Conservation (phyloP, 2,329 filamentous ascomycete species). For the Diaporthe citri region DNA sequence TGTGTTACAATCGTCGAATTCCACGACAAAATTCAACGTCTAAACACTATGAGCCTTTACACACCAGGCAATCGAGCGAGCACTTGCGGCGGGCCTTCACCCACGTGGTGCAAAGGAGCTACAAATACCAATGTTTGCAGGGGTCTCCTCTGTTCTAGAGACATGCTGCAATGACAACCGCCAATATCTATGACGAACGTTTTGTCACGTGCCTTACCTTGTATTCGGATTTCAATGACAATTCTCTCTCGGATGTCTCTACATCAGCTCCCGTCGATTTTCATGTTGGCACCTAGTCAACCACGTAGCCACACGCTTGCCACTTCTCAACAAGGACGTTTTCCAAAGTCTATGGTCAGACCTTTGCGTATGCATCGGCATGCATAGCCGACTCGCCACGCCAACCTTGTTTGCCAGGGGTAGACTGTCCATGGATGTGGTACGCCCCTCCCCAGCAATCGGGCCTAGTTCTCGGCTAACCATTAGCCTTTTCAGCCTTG, state of each 20-base stretch:
- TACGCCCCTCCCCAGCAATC: background rate
- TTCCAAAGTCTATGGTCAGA: background rate
- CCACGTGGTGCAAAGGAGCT: background rate
- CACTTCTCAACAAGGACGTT: background rate
- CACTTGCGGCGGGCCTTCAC: background rate
- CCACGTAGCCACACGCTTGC: background rate
- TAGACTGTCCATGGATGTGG: background rate
- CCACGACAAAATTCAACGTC: too few species aligned
- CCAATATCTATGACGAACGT: background rate
- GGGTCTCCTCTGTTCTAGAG: background rate
- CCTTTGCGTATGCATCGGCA: background rate
- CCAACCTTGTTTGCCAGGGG: constrained; percentile 15
- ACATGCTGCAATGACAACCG: background rate
- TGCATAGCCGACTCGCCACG: background rate
- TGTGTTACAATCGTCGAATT: background rate
- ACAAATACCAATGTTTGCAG: background rate
- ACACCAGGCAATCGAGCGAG: background rate
- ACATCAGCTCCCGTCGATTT: background rate
- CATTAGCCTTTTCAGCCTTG: constrained; percentile 14
- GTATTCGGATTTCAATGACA: background rate
- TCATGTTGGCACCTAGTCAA: too few species aligned
- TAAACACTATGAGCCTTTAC: background rate
- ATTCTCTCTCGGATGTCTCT: background rate
- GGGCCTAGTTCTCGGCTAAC: constrained; percentile 26
- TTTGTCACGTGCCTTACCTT: background rate